phyloP scores from a whole-genome alignment of 176 grass and related monocot genomes.

The Bonia amplexicaulis region DNA sequence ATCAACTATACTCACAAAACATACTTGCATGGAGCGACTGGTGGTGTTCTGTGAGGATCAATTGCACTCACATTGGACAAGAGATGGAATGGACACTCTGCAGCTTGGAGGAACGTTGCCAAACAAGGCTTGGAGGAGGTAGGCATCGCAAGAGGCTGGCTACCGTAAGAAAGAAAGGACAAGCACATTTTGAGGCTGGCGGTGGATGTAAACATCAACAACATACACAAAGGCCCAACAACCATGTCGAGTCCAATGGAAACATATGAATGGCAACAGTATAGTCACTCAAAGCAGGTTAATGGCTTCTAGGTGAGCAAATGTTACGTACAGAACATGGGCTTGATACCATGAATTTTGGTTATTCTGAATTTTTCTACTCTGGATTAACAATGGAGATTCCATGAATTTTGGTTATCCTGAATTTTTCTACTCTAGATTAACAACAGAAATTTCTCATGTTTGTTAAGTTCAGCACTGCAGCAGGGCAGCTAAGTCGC shows the following conservation, averaged over 20 bases:
- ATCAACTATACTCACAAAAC: not conserved
- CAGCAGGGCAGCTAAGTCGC: too few relatives aligned
- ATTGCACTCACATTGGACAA: not conserved
- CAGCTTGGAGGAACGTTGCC: not conserved
- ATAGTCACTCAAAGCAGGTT: not conserved
- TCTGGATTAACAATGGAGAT: too few relatives aligned
- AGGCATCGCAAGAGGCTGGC: not conserved
- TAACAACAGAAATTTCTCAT: too few relatives aligned
- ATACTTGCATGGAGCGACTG: not conserved
- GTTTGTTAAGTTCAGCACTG: too few relatives aligned
- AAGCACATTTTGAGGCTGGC: not conserved
- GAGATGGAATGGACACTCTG: not conserved
- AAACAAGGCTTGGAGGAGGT: not conserved
- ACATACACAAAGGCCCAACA: not conserved
- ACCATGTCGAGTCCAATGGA: not conserved
- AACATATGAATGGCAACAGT: not conserved
- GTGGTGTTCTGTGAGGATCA: not conserved
- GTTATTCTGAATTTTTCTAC: too few relatives aligned
- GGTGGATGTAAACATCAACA: not conserved
- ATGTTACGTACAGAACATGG: not conserved
- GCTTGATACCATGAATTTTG: too few relatives aligned
- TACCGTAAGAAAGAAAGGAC: not conserved
- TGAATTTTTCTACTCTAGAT: too few relatives aligned
- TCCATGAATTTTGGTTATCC: too few relatives aligned
- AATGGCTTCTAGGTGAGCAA: conserved; percentile 4